Evolutionary conservation across 169 alveolate species (phyloP).

Genomic region (Pseudocohnilembus persalinus): DNA sequence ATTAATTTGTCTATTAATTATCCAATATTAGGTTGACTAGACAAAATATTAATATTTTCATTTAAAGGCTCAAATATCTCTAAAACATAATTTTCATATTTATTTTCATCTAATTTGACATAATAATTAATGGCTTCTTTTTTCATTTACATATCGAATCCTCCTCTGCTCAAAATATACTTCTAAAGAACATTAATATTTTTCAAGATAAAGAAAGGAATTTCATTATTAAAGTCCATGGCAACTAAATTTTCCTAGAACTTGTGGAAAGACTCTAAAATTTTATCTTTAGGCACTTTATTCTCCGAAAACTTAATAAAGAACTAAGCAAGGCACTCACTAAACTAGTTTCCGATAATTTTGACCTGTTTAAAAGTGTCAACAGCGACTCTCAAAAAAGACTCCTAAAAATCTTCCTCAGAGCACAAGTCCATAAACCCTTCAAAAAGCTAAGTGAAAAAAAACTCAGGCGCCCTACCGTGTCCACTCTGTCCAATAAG

Average conservation of each 20-base stretch:
- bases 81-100: not conserved
- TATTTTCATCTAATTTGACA: not conserved
- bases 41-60: not conserved
- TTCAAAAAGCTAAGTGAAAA: slow-evolving; percentile 4
- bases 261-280: not conserved
- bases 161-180: not conserved
- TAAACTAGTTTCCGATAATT: not conserved
- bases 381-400: not conserved
- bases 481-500: not conserved
- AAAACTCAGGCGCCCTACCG: not conserved
- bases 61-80: slow-evolving; percentile 15
- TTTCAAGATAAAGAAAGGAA: not conserved
- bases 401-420: not conserved
- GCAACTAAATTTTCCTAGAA: slow-evolving; percentile 1
- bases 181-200: not conserved
- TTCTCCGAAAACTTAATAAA: not conserved
- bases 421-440: not conserved
- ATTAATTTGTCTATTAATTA: slow-evolving; percentile 3
- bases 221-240: slow-evolving; percentile 1
- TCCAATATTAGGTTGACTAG: not conserved
- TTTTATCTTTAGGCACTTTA: slow-evolving; percentile 15
- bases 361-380: not conserved
- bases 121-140: slow-evolving; percentile 9
- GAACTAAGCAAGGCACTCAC: slow-evolving; percentile 7
- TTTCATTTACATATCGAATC: slow-evolving; percentile 15